Percentiles rank a stretch among this genome's conserved stretches.
These are phyloP conservation scores for Obba rivulosa DNA, from an alignment of 768 basidiomycete genomes.

Conservation along the genomic window DNA sequence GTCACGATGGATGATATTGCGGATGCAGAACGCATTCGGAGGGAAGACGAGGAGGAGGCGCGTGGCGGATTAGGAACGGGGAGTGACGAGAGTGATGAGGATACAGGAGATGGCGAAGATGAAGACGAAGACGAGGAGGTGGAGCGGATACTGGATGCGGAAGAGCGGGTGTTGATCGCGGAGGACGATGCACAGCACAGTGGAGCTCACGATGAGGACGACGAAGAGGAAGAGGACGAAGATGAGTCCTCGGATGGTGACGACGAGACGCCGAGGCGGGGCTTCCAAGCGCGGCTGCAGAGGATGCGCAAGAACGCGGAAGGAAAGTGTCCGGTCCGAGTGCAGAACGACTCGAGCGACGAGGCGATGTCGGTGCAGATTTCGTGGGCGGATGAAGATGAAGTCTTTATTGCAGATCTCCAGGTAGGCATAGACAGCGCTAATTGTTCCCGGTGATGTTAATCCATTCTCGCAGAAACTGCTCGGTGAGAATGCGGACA, in stretches of 20 bases:
- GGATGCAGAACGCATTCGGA: constrained; percentile 43
- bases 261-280: constrained; percentile 27
- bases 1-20: constrained; percentile 66
- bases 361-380: constrained; percentile 20
- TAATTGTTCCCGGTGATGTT: background rate
- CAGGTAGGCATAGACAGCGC: constrained; percentile 36
- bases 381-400: constrained; percentile 48
- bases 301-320: constrained; percentile 24
- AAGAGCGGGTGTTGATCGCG: constrained; percentile 12
- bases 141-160: constrained; percentile 9
- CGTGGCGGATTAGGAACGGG: background rate
- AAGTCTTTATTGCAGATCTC: constrained; percentile 49
- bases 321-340: constrained; percentile 28
- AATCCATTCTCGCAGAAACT: constrained; percentile 38
- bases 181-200: constrained; percentile 13
- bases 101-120: background rate
- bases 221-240: constrained; percentile 20
- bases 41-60: constrained; percentile 39
- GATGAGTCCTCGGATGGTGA: constrained; percentile 29
- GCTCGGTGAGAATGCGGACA: constrained; percentile 52
- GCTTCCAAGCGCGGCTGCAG: constrained; percentile 32
- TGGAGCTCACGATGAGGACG: constrained; percentile 10
- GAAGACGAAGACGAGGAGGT: constrained; percentile 16
- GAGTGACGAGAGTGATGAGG: constrained; percentile 5
- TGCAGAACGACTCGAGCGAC: constrained; percentile 19